Evolutionary conservation across 441 rosid species (phyloP).

Genomic region (Euphorbia corollata): DNA sequence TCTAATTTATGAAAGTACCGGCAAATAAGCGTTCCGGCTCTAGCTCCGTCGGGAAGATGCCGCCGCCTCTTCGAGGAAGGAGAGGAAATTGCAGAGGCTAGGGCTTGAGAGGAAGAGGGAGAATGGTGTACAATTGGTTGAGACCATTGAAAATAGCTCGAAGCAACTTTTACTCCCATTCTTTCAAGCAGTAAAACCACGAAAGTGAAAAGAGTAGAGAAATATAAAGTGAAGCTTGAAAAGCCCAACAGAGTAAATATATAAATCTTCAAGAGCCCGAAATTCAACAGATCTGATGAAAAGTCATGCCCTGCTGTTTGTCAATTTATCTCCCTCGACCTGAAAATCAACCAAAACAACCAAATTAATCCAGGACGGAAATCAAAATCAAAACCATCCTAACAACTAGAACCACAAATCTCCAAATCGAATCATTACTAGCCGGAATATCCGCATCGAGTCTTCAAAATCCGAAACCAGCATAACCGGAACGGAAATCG

Average conservation of each 20-base stretch:
- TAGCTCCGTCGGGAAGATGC: constrained; percentile 11
- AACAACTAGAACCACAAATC: neutral
- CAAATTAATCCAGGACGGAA: neutral
- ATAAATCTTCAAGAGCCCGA: neutral
- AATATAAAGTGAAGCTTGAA: neutral
- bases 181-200: neutral
- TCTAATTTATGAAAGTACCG: constrained; percentile 35
- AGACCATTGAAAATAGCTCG: constrained; percentile 56
- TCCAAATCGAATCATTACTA: neutral
- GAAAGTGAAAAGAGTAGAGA: neutral
- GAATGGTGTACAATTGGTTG: constrained; percentile 42
- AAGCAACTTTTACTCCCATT: constrained; percentile 58
- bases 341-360: constrained; percentile 7
- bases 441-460: constrained; percentile 14
- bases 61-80: constrained; percentile 29
- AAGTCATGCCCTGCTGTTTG: neutral
- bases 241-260: neutral
- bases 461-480: neutral
- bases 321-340: neutral
- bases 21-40: constrained; percentile 25
- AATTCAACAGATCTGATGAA: constrained; percentile 8
- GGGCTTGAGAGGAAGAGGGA: constrained; percentile 47
- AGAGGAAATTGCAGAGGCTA: constrained; percentile 47
- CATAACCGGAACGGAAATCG: neutral
- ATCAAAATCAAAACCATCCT: too few relatives aligned